phyloP scores from a whole-genome alignment of 257 asterid genomes.

The Knoxia roxburghii region DNA sequence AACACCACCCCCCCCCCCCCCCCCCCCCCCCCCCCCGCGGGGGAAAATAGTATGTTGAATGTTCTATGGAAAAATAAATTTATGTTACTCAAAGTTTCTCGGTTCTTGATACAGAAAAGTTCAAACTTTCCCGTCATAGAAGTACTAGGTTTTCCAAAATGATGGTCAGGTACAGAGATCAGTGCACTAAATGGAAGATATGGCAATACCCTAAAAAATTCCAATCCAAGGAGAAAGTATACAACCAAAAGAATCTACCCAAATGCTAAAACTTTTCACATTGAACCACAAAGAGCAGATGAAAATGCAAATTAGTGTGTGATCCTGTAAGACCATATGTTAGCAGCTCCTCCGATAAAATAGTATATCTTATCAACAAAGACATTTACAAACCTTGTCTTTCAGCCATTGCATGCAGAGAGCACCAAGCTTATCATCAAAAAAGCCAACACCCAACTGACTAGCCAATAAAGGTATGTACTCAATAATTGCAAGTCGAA shows the following conservation, averaged over 20 bases:
- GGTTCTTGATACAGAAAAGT: no score
- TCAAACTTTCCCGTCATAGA: no score
- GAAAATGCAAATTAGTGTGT: background rate
- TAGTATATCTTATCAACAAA: background rate
- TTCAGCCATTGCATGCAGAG: slow-evolving; percentile 88
- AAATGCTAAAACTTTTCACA: no score
- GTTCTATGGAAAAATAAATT: no score
- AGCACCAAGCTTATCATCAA: slow-evolving; percentile 77
- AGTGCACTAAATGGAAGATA: no score
- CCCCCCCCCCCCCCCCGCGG: no score
- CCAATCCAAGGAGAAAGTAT: background rate
- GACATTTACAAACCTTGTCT: slow-evolving; percentile 46
- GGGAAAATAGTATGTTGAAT: no score
- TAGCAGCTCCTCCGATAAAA: background rate
- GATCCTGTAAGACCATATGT: background rate
- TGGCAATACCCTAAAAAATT: background rate
- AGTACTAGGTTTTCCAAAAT: no score
- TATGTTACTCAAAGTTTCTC: no score
- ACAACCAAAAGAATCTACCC: background rate
- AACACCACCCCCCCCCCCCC: no score
- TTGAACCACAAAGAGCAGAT: background rate
- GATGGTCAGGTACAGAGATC: no score
- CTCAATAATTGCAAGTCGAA: slow-evolving; percentile 75
- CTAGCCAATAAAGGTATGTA: slow-evolving; percentile 79
- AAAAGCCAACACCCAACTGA: slow-evolving; percentile 71